Percentiles rank a stretch among this genome's conserved stretches.
phyloP scores from a whole-genome alignment of 352 stramenopile species.

The Plasmopara viticola region DNA sequence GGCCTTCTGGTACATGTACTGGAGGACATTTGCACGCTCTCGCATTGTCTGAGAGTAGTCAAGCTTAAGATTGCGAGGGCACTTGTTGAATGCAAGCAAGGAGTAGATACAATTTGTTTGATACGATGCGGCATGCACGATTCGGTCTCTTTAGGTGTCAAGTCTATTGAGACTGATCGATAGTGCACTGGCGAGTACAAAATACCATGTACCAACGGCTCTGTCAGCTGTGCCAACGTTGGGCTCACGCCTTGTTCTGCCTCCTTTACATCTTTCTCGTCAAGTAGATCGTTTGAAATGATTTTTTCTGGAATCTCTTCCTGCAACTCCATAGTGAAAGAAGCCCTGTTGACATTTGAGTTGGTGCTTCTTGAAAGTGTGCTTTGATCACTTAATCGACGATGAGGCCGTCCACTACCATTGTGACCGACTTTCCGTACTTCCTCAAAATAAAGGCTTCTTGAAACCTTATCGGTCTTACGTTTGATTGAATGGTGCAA shows the following conservation, averaged over 20 bases:
- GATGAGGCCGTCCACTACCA: slow-evolving; percentile 25
- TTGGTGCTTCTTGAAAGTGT: slow-evolving; percentile 32
- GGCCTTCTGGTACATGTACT: slow-evolving; percentile 80
- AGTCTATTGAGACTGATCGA: slow-evolving; percentile 29
- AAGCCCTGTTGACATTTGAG: slow-evolving; percentile 29
- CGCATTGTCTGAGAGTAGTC: slow-evolving; percentile 68
- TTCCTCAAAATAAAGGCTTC: slow-evolving; percentile 16
- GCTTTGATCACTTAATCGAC: slow-evolving; percentile 26
- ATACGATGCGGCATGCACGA: slow-evolving; percentile 18
- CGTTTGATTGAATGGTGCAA: slow-evolving; percentile 39
- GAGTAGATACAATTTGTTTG: slow-evolving; percentile 36
- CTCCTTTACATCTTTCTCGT: slow-evolving; percentile 16
- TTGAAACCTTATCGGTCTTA: slow-evolving; percentile 21
- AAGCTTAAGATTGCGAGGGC: slow-evolving; percentile 19
- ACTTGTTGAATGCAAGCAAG: slow-evolving; percentile 11
- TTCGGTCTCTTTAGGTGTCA: slow-evolving; percentile 17
- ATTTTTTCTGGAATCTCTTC: slow-evolving; percentile 24
- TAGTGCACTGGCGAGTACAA: slow-evolving; percentile 31
- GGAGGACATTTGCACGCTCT: slow-evolving; percentile 80
- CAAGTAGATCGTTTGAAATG: slow-evolving; percentile 11
- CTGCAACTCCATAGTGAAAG: slow-evolving; percentile 21
- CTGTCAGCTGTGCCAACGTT: slow-evolving; percentile 10
- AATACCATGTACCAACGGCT: slow-evolving; percentile 18
- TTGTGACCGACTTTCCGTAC: slow-evolving; percentile 18
- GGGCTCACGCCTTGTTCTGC: slow-evolving; percentile 6